Conservation (phyloP, 495 filamentous ascomycete genomes). For the Annulohypoxylon maeteangense region DNA sequence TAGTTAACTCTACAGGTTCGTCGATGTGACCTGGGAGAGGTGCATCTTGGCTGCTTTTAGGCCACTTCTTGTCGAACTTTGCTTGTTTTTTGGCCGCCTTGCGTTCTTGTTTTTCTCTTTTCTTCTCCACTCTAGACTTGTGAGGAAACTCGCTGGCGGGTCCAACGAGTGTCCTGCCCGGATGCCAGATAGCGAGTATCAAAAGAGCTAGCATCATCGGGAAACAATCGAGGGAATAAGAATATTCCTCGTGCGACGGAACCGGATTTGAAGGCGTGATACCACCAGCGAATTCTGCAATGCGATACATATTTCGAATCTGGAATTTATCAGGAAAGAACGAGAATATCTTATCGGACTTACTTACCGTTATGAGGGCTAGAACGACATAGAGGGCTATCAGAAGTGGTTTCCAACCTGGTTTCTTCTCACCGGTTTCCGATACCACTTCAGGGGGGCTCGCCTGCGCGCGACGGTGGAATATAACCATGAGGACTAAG, state of each 20-base stretch:
- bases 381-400: conserved; percentile 63
- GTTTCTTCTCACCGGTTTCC: conserved; percentile 7
- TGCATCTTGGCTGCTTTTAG: neutral
- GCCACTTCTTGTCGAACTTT: neutral
- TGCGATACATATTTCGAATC: conserved; percentile 69
- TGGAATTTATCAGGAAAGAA: conserved; percentile 17
- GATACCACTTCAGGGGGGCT: conserved; percentile 1
- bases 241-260: conserved; percentile 63
- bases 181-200: conserved; percentile 62
- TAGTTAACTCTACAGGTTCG: neutral
- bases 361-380: conserved; percentile 60
- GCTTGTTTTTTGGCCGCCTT: conserved; percentile 30
- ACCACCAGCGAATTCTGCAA: conserved; percentile 64
- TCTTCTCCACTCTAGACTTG: conserved; percentile 50
- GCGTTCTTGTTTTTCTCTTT: conserved; percentile 43
- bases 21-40: neutral
- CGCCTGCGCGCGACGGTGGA: conserved; percentile 55
- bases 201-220: conserved; percentile 66
- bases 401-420: conserved; percentile 57
- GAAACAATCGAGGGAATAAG: conserved; percentile 65
- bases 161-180: conserved; percentile 62
- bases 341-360: conserved; percentile 22
- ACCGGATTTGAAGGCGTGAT: conserved; percentile 52
- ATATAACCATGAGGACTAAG: conserved; percentile 55
- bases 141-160: conserved; percentile 54